Evolutionary conservation across 1,284 basidiomycete species (phyloP), one percentile per base, ranked within the genome.

Genomic region (Bondarzewia mesenterica): DNA sequence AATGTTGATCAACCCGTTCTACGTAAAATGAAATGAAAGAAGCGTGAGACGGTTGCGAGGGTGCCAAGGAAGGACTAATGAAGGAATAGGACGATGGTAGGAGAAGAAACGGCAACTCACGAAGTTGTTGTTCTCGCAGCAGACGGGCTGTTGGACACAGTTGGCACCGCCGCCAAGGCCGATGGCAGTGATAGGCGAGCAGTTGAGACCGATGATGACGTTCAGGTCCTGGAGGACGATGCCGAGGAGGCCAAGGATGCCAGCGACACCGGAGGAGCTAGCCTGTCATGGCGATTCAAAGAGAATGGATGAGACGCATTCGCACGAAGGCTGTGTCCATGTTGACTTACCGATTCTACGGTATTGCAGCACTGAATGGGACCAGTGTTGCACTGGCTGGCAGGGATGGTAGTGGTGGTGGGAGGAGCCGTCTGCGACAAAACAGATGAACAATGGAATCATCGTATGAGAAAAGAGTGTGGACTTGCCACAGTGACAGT

Each of bases 1-100:
- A 52, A 70, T 68, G 37, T 60, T 58, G 52, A 72, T 62, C 42
- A 72, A 39, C 7, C 69, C 69, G 20, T 54, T 49, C 67, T 68
- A 40, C 2, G 39, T 35, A 16, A 37, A 15, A 10, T 18, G 36
- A 15, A 8, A 5, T 37, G 36, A 4, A 4, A 37, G 36, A 37
- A 8, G 36, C 8, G 36, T 5, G 20, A 37, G 20, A 37, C 4
- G 3, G 20, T 37, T 35, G n/a, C 10, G 36, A 37, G 36, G 20
- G n/a, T n/a, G n/a, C n/a, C n/a, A n/a, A n/a, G n/a, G n/a, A n/a
- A n/a, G 8, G n/a, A n/a, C n/a, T n/a, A n/a, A n/a, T n/a, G n/a
- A n/a, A n/a, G n/a, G n/a, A n/a, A n/a, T n/a, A n/a, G n/a, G n/a
- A n/a, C n/a, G n/a, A n/a, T n/a, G n/a, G n/a, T n/a, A n/a, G n/a